A percentile compares a stretch with the other conserved stretches of the same genome.
Conservation (phyloP, 164 flowering plant genomes). For the Echeveria elegans region DNA sequence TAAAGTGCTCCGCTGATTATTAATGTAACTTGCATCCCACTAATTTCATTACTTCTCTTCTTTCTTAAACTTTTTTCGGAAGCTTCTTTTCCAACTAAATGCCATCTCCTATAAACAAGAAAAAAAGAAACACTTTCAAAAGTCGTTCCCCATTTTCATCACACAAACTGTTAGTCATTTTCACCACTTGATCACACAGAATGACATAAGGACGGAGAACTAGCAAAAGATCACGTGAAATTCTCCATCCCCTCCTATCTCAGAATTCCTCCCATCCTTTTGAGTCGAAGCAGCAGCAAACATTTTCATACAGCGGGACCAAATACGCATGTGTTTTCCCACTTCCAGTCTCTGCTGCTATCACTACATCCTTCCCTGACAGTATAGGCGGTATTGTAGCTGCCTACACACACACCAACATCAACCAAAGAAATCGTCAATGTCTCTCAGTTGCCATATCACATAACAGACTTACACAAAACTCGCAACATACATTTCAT, state of each 20-base stretch:
- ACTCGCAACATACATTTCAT: not conserved
- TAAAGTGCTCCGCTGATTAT: not conserved
- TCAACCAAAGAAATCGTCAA: not conserved
- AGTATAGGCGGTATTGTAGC: conserved; percentile 58
- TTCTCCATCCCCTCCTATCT: conserved; percentile 13
- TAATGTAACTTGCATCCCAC: not conserved
- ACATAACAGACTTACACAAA: no score
- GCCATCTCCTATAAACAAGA: conserved; percentile 65
- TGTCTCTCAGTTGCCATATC: not conserved
- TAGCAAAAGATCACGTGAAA: conserved; percentile 29
- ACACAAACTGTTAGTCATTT: conserved; percentile 63
- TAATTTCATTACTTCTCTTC: conserved; percentile 22
- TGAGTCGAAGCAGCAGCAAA: conserved; percentile 2
- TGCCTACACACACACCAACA: conserved; percentile 40
- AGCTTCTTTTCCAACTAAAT: conserved; percentile 92
- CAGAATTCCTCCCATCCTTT: conserved; percentile 16
- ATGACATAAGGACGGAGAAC: conserved; percentile 93
- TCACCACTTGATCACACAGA: conserved; percentile 91
- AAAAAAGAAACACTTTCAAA: conserved; percentile 1
- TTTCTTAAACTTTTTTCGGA: conserved; percentile 87
- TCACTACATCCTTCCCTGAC: conserved; percentile 73
- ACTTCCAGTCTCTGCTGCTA: conserved; percentile 99
- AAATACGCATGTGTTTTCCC: conserved; percentile 93
- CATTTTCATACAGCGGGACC: conserved; percentile 61
- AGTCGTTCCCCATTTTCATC: conserved; percentile 58